Evolutionary conservation across 2,329 filamentous ascomycete genomes (phyloP).

Genomic region (Talaromyces sp.): DNA sequence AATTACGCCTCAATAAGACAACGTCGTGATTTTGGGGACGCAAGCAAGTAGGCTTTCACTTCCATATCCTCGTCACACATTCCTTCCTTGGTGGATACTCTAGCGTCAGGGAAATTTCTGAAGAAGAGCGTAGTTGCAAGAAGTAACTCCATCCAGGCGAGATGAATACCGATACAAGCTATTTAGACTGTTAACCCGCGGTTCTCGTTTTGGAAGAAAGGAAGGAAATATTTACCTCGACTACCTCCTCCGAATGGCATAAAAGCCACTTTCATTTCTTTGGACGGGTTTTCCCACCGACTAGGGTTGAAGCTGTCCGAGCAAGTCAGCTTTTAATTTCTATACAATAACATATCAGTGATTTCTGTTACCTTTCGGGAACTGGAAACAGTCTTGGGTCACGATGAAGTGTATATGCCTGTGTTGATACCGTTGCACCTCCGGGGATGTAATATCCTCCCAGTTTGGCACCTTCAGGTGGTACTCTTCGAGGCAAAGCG

Average conservation of each 20-base stretch:
- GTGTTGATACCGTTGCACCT: constrained; percentile 47
- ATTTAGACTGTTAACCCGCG: neutral
- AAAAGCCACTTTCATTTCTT: constrained; percentile 49
- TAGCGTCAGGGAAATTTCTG: constrained; percentile 14
- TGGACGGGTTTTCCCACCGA: constrained; percentile 39
- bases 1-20: constrained; percentile 25
- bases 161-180: constrained; percentile 61
- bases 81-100: neutral
- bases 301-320: constrained; percentile 41
- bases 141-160: constrained; percentile 55
- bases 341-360: neutral
- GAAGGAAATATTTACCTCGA: constrained; percentile 29
- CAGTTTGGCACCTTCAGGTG: constrained; percentile 37
- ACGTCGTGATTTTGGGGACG: constrained; percentile 33
- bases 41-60: constrained; percentile 39
- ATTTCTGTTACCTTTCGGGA: constrained; percentile 27
- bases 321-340: neutral
- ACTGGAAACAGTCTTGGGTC: constrained; percentile 45
- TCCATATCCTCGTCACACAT: constrained; percentile 33
- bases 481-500: constrained; percentile 48
- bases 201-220: neutral
- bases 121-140: constrained; percentile 48
- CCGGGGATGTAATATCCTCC: constrained; percentile 41
- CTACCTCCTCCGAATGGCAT: constrained; percentile 64
- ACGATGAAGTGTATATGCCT: constrained; percentile 50